Percentiles rank a stretch among this genome's conserved stretches.
These are phyloP conservation scores for Blechomonas ayalai DNA, from an alignment of 208 protist species.

Conservation along the genomic window DNA sequence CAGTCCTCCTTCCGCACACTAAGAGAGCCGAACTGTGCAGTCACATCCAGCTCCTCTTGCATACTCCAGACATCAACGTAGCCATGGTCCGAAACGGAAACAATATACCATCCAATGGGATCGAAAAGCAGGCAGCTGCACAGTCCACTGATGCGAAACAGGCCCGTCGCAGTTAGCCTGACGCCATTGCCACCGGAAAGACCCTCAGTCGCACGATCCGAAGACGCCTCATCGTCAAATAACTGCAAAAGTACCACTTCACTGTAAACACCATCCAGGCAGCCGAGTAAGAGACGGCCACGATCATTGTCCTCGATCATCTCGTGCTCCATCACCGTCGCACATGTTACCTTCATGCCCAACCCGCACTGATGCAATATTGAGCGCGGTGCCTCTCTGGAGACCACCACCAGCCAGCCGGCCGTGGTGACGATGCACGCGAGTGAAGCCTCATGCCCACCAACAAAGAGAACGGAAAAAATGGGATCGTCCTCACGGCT, in stretches of 20 bases:
- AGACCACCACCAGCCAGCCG: conserved; percentile 4
- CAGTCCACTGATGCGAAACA: conserved; percentile 41
- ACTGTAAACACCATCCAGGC: conserved; percentile 17
- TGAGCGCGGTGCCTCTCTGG: neutral
- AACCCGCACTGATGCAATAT: conserved; percentile 2
- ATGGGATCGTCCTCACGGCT: conserved; percentile 6
- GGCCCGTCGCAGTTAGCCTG: conserved; percentile 13
- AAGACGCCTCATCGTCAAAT: too few relatives aligned
- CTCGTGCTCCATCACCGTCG: neutral
- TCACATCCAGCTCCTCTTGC: conserved; percentile 20
- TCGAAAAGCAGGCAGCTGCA: conserved; percentile 23
- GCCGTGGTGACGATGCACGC: conserved; percentile 11
- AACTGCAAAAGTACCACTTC: conserved; percentile 15
- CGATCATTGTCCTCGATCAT: neutral
- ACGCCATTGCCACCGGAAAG: too few relatives aligned
- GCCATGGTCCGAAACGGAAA: conserved; percentile 35
- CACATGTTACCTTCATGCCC: conserved; percentile 4
- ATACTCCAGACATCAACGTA: conserved; percentile 59
- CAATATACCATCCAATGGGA: conserved; percentile 6
- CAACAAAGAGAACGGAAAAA: conserved; percentile 9
- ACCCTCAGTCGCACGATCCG: too few relatives aligned
- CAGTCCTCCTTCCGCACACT: conserved; percentile 12
- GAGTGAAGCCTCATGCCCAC: neutral
- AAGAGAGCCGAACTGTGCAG: conserved; percentile 22
- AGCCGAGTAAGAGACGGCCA: conserved; percentile 10